Conservation (phyloP, 352 stramenopile genomes). For the Phytophthora europaea region DNA sequence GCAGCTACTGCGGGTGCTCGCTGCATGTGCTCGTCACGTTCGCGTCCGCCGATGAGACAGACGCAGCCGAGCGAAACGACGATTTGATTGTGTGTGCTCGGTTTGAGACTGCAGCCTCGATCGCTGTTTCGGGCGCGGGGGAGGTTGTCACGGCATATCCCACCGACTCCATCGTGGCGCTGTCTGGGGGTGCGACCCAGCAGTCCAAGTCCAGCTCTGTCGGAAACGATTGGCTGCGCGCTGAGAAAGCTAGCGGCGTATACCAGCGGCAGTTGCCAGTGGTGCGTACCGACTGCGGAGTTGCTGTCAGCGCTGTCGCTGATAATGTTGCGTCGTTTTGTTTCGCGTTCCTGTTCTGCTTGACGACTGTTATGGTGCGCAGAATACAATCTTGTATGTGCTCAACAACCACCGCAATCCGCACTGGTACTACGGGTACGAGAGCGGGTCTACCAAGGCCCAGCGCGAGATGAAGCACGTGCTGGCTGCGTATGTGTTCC, state of each 20-base stretch:
- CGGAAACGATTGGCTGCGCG: background rate
- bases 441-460: background rate
- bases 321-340: background rate
- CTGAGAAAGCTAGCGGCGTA: background rate
- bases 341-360: background rate
- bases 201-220: background rate
- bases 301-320: background rate
- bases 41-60: background rate
- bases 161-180: background rate
- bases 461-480: background rate
- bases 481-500: conserved; percentile 39
- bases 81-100: conserved; percentile 42
- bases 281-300: background rate
- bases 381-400: conserved; percentile 47
- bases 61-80: conserved; percentile 1
- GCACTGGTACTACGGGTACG: conserved; percentile 45
- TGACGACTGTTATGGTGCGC: background rate
- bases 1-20: conserved; percentile 47
- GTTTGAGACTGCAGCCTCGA: conserved; percentile 30
- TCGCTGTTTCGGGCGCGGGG: background rate
- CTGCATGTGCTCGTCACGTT: conserved; percentile 38
- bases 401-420: conserved; percentile 49
- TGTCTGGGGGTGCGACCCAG: background rate
- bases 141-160: background rate
- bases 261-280: background rate